These are phyloP conservation scores for Pseudohalonectria lignicola DNA, from an alignment of 2,329 filamentous ascomycete species.

Conservation along the genomic window DNA sequence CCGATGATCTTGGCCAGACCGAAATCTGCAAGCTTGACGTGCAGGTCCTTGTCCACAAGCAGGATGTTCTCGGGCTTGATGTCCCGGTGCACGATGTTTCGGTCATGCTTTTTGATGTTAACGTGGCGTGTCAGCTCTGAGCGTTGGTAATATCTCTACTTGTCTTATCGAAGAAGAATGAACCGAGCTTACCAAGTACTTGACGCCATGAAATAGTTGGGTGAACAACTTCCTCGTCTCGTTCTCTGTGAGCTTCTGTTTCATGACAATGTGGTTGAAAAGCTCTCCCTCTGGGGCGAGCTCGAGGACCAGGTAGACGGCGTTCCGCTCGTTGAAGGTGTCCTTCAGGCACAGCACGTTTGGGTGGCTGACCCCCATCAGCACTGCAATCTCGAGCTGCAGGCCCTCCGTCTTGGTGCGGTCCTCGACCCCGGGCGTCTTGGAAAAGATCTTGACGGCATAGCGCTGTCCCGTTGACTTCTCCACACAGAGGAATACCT, in stretches of 20 bases:
- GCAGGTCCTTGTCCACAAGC: slow-evolving; percentile 71
- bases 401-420: slow-evolving; percentile 66
- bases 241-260: slow-evolving; percentile 74
- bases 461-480: slow-evolving; percentile 71
- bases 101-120: slow-evolving; percentile 91
- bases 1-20: slow-evolving; percentile 97
- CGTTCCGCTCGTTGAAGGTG: slow-evolving; percentile 84
- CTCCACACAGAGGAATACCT: slow-evolving; percentile 85
- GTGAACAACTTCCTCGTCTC: slow-evolving; percentile 81
- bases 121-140: no score
- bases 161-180: no score
- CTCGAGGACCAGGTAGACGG: slow-evolving; percentile 85
- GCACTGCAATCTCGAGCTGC: slow-evolving; percentile 89
- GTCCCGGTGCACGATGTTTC: slow-evolving; percentile 93
- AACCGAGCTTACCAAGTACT: slow-evolving; percentile 68
- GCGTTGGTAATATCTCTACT: no score
- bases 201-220: slow-evolving; percentile 87
- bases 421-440: slow-evolving; percentile 71
- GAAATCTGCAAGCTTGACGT: slow-evolving; percentile 91
- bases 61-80: slow-evolving; percentile 98
- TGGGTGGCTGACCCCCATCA: slow-evolving; percentile 95
- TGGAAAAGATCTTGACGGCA: slow-evolving; percentile 92
- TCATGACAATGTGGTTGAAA: slow-evolving; percentile 90
- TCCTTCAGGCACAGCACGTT: slow-evolving; percentile 90
- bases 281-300: slow-evolving; percentile 86